Conservation (phyloP, 306 rosid species). For the Hylodesmum podocarpum region DNA sequence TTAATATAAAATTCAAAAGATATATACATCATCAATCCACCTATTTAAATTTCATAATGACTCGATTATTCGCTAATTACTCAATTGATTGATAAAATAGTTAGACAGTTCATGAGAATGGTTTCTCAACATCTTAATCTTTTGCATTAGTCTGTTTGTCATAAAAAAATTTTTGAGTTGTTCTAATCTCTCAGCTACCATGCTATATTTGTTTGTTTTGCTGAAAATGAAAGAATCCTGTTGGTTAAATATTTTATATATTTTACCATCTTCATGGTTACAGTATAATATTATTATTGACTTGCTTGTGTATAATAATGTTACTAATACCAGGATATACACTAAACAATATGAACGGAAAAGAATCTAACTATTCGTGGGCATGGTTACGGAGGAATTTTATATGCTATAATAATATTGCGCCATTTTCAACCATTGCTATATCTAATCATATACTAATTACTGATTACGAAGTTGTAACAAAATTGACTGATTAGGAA, state of each 20-base stretch:
- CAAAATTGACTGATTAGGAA: neutral
- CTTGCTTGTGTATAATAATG: neutral
- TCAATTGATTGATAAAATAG: no score
- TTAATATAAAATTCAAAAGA: neutral
- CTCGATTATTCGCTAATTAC: no score
- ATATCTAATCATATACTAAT: neutral
- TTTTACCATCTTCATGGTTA: neutral
- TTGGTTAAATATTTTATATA: no score
- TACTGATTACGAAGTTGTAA: neutral
- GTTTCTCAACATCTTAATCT: neutral
- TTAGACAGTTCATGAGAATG: no score
- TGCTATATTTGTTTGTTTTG: no score
- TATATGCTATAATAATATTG: neutral
- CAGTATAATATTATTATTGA: neutral
- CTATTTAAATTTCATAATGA: no score
- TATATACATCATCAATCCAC: neutral
- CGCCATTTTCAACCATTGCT: neutral
- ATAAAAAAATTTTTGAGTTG: neutral
- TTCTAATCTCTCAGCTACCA: neutral
- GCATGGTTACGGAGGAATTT: neutral
- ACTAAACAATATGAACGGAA: neutral
- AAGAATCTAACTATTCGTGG: neutral
- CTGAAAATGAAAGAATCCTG: neutral
- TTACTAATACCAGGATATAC: neutral
- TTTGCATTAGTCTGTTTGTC: neutral